Base-by-base conservation (phyloP, 1,139 yeast genomes). In the Nakaseomyces delphensis region DNA sequence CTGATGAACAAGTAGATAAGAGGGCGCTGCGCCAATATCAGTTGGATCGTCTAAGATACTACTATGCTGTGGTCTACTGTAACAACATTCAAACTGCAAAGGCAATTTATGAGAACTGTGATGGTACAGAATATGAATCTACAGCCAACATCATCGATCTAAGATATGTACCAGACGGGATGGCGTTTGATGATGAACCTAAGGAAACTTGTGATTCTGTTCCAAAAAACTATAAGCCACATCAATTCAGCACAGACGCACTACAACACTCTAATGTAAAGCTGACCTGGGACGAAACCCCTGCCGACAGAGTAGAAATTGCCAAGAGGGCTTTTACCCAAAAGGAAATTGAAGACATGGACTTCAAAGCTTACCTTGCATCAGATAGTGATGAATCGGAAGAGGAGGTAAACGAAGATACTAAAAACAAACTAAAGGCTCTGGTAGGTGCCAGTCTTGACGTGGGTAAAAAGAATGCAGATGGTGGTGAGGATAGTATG, bases 211-310 rank as follows among this genome's bases (percentile, higher is more conserved):
- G 97, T 64, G 66, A 68, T 21, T 73, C 76, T 49, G 69, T 87
- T 16, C 96, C 97, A 2, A 68, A 79, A 3, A 75, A 75, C 41
- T 93, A 91, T 63, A 79, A 77, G 53, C 98, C 98, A n/a, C 56
- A 63, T 27, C 73, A 79, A 10, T 93, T 91, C 64, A 85, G 85
- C 28, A 93, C 96, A 2, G 96, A 85, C 63, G 96, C 96, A 0
- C 71, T 89, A 46, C 95, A 87, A 59, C 95, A 86, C 60, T 86
- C 96, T 11, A 87, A 86, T 57, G 96, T 89, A 39, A 85, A 85
- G 59, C 71, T 89, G 50, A 87, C 96, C 0, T 89, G 97, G 97
- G 99, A 93, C 63, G 97, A 91, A 64, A 93, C 97, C 0, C 98
- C 98, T 3, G 81, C 78, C 47, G 96, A 87, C 56, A 76, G 98